Conservation (phyloP, 352 stramenopile species). For the Phytophthora boehmeriae region DNA sequence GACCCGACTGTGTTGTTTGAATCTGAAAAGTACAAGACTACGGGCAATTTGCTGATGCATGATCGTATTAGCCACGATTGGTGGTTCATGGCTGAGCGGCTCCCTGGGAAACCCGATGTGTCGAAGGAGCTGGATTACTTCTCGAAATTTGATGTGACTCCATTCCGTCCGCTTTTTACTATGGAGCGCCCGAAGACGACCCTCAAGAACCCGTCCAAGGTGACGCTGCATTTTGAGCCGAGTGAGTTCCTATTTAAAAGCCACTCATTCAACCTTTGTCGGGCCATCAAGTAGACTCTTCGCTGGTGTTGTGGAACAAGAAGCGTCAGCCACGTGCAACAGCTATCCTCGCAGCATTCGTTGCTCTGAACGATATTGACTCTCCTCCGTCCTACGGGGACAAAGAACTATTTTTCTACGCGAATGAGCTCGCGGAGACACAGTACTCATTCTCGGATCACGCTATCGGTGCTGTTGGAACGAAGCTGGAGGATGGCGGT, state of each 20-base stretch:
- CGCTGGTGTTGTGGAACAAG: constrained; percentile 55
- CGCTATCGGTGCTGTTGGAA: constrained; percentile 50
- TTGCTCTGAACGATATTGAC: constrained; percentile 29
- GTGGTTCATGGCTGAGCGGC: constrained; percentile 34
- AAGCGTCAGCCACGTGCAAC: constrained; percentile 44
- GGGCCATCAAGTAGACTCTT: constrained; percentile 55
- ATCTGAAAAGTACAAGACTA: constrained; percentile 46
- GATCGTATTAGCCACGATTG: constrained; percentile 51
- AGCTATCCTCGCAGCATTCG: constrained; percentile 45
- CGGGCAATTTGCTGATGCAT: constrained; percentile 63
- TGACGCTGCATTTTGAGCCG: constrained; percentile 32
- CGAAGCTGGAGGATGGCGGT: constrained; percentile 26
- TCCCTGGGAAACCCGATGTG: constrained; percentile 15
- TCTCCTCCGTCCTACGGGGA: constrained; percentile 50
- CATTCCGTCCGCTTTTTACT: constrained; percentile 26
- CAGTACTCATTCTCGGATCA: constrained; percentile 46
- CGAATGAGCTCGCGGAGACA: constrained; percentile 48
- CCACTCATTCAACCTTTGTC: constrained; percentile 44
- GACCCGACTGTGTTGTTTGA: constrained; percentile 58
- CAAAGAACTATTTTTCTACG: constrained; percentile 54
- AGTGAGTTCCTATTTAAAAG: constrained; percentile 36
- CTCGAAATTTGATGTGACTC: constrained; percentile 29
- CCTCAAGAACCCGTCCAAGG: constrained; percentile 22
- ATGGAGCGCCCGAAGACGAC: constrained; percentile 26
- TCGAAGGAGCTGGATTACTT: constrained; percentile 37